Evolutionary conservation across 2,329 filamentous ascomycete species (phyloP), one percentile per base, ranked within the genome.

Genomic region (Pseudocercospora pini-densiflorae): DNA sequence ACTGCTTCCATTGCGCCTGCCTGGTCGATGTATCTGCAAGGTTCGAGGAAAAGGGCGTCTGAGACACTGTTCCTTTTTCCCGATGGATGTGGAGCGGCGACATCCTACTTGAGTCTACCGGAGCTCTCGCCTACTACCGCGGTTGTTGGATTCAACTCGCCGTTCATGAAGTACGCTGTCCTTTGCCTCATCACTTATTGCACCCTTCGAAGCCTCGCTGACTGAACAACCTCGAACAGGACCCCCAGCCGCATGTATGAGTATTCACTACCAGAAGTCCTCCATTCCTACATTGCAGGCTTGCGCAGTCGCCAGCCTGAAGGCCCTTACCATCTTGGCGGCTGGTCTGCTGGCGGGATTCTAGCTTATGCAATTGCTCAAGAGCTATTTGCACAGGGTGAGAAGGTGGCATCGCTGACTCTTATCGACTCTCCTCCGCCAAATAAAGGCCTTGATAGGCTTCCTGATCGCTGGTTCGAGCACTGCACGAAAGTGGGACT

Each of bases 261-360:
- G n/a, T 47, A 58, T 43, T 45, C 53, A 21, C 49, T 68, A 10
- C 24, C 51, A 10, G 55, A 63, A 23, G 49, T 66, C 3, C 29
- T 63, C 21, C 45, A 33, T 10, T 58, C 60, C 6, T 68, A 68
- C 60, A 43, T 68, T 33, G 55, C 55, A 3, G 82, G 83, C 61
- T 79, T 85, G 43, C 80, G 79, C 5, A 78, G 80, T 12, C 79
- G 80, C 23, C 80, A 85, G 67, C 79, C 82, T 10, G 73, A 75
- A 14, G 81, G 82, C 0, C 89, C 89, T 0, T 92, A 91, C 78
- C 84, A 84, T 63, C 78, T 92, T 1, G 85, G 87, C 14, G 91
- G 91, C n/a, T 93, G 90, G 90, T 91, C 87, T n/a, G 89, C 89
- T 0, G 91, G 90, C 33, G 90, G 90, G 43, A 88, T 92, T 33